phyloP scores from a whole-genome alignment of 73 alveolate species.

The Paramecium pentaurelia region DNA sequence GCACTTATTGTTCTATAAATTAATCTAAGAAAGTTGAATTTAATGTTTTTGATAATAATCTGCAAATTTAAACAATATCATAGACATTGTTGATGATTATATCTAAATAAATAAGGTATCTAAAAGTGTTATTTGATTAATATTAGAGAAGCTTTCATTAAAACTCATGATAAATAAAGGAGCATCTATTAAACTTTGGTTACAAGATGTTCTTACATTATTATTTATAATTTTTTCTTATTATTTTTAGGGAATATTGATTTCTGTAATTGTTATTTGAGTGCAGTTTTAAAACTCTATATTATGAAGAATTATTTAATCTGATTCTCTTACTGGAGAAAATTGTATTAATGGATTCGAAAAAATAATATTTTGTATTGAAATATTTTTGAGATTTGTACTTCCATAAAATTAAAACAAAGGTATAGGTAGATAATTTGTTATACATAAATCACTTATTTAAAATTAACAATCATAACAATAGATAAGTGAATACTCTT shows the following conservation, averaged over 20 bases:
- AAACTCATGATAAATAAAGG: background rate
- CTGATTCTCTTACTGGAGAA: background rate
- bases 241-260: background rate
- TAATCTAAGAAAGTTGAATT: background rate
- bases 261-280: background rate
- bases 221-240: background rate
- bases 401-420: background rate
- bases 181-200: background rate
- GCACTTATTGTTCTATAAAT: background rate
- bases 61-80: background rate
- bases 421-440: background rate
- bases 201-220: background rate
- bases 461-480: background rate
- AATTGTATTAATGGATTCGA: background rate
- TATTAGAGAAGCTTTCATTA: background rate
- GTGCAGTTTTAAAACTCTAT: background rate
- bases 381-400: background rate
- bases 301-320: background rate
- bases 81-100: background rate
- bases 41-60: background rate
- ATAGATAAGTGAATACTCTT: background rate
- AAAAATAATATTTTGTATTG: background rate
- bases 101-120: background rate
- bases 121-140: background rate
- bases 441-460: background rate